These are phyloP conservation scores for Coriolopsis trogii DNA, from an alignment of 1,284 basidiomycete genomes.

Conservation along the genomic window DNA sequence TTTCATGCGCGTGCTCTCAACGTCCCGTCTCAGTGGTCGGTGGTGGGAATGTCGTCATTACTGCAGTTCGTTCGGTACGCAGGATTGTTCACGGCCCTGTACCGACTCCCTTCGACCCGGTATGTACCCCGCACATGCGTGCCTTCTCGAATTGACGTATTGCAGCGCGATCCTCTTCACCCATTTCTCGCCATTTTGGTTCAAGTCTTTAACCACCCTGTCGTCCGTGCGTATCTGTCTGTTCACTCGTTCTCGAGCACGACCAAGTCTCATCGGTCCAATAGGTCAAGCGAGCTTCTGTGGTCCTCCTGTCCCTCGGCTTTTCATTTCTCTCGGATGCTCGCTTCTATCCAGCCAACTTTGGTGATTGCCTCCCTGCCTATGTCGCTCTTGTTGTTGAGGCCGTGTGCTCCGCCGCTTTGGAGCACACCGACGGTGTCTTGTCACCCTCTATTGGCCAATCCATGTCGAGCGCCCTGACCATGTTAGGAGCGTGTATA, in stretches of 20 bases:
- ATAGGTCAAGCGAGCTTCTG: slow-evolving; percentile 38
- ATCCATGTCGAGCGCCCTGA: slow-evolving; percentile 53
- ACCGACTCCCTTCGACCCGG: slow-evolving; percentile 66
- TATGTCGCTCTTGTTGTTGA: slow-evolving; percentile 66
- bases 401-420: slow-evolving; percentile 56
- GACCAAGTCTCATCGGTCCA: background rate
- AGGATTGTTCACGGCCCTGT: slow-evolving; percentile 61
- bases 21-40: slow-evolving; percentile 59
- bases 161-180: slow-evolving; percentile 65
- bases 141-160: background rate
- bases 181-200: slow-evolving; percentile 68
- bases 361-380: slow-evolving; percentile 54
- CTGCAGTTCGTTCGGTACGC: slow-evolving; percentile 70
- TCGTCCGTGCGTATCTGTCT: slow-evolving; percentile 49
- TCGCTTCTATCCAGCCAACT: slow-evolving; percentile 46
- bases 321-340: slow-evolving; percentile 59
- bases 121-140: slow-evolving; percentile 33
- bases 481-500: slow-evolving; percentile 61
- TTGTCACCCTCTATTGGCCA: slow-evolving; percentile 59
- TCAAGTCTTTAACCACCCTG: slow-evolving; percentile 51
- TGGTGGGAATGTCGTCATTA: slow-evolving; percentile 65
- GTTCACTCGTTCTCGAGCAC: background rate
- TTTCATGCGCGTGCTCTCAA: background rate
- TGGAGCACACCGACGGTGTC: slow-evolving; percentile 62
- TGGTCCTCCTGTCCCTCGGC: slow-evolving; percentile 47